Percentiles rank a stretch among this genome's conserved stretches.
Conservation (phyloP, 805 yeast genomes). For the Metschnikowia continentalis region DNA sequence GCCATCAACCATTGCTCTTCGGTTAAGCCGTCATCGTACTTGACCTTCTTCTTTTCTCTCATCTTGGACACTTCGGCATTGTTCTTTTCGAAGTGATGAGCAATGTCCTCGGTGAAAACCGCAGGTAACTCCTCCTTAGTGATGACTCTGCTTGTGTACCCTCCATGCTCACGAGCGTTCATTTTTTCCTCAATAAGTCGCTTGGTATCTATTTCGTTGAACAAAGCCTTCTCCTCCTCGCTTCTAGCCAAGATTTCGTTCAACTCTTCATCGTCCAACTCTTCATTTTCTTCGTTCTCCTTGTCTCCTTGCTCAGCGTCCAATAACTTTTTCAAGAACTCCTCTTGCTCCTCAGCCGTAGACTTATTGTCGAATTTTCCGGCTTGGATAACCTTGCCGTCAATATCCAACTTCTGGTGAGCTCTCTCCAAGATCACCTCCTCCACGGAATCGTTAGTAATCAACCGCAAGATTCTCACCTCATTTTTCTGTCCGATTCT, state of each 20-base stretch:
- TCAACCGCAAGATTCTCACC: slow-evolving; percentile 74
- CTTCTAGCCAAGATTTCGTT: slow-evolving; percentile 68
- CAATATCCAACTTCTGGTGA: slow-evolving; percentile 77
- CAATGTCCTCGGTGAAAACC: slow-evolving; percentile 25
- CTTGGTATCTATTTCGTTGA: slow-evolving; percentile 58
- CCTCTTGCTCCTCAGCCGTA: slow-evolving; percentile 84
- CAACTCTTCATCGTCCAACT: slow-evolving; percentile 64
- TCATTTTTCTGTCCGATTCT: slow-evolving; percentile 88
- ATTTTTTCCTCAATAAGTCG: slow-evolving; percentile 31
- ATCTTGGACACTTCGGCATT: slow-evolving; percentile 22
- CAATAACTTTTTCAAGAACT: slow-evolving; percentile 61
- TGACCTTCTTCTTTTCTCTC: slow-evolving; percentile 27
- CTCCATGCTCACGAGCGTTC: slow-evolving; percentile 21
- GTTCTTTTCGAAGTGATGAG: slow-evolving; percentile 25
- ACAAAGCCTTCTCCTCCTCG: slow-evolving; percentile 55
- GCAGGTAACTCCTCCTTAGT: slow-evolving; percentile 25
- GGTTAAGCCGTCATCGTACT: slow-evolving; percentile 42
- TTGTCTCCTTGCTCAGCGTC: slow-evolving; percentile 64
- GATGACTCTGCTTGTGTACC: slow-evolving; percentile 20
- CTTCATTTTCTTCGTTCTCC: slow-evolving; percentile 50
- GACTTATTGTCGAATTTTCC: slow-evolving; percentile 87
- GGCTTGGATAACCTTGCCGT: slow-evolving; percentile 86
- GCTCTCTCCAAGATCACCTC: slow-evolving; percentile 81
- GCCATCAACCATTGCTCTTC: slow-evolving; percentile 38
- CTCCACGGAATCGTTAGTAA: slow-evolving; percentile 79